These are phyloP conservation scores for Plasmodium reichenowi DNA, from an alignment of 169 alveolate species.

Conservation along the genomic window DNA sequence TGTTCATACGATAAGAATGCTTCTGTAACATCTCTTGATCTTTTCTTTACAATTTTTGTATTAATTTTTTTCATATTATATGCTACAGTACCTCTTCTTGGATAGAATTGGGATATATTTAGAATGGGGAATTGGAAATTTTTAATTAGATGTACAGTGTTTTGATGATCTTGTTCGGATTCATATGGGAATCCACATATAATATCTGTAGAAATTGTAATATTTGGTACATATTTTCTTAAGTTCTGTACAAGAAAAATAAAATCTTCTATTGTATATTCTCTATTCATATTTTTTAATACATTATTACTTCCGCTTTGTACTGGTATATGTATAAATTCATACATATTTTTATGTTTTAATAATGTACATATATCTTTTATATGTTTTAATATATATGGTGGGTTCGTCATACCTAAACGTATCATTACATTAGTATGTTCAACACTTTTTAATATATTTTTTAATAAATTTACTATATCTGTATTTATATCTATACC, in stretches of 20 bases:
- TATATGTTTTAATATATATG: slow-evolving; percentile 96
- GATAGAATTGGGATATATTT: slow-evolving; percentile 98
- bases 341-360: slow-evolving; percentile 95
- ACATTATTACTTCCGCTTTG: slow-evolving; percentile 96
- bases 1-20: slow-evolving; percentile 91
- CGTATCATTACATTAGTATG: slow-evolving; percentile 83
- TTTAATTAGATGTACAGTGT: slow-evolving; percentile 91
- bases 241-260: slow-evolving; percentile 91
- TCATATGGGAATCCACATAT: slow-evolving; percentile 99
- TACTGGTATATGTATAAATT: slow-evolving; percentile 98
- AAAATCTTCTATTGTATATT: slow-evolving; percentile 96
- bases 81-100: slow-evolving; percentile 90
- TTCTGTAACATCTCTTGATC: slow-evolving; percentile 92
- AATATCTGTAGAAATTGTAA: slow-evolving; percentile 97
- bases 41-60: slow-evolving; percentile 90
- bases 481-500: slow-evolving; percentile 98
- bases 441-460: slow-evolving; percentile 85
- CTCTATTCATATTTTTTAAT: slow-evolving; percentile 96
- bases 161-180: slow-evolving; percentile 93
- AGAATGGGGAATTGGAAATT: slow-evolving; percentile 95
- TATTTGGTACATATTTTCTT: slow-evolving; percentile 89
- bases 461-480: slow-evolving; percentile 91
- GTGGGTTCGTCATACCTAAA: slow-evolving; percentile 99
- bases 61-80: slow-evolving; percentile 87
- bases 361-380: slow-evolving; percentile 93